Conservation (phyloP, 306 rosid genomes). For the Trifolium subterraneum region DNA sequence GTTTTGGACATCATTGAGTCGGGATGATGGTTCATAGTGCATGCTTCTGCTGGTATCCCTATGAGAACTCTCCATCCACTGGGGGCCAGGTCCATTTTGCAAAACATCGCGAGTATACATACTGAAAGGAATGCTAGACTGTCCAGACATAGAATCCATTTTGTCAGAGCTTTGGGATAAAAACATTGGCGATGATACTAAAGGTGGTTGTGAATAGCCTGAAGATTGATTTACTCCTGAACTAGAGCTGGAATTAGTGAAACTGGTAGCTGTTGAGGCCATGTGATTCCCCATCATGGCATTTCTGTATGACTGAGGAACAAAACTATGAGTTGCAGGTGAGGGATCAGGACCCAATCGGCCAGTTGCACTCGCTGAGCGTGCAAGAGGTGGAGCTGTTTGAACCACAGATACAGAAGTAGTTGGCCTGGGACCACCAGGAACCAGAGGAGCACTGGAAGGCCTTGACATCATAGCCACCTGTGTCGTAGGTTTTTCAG, state of each 20-base stretch:
- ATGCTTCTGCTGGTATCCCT: slow-evolving; percentile 62
- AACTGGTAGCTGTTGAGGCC: slow-evolving; percentile 57
- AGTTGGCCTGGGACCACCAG: slow-evolving; percentile 76
- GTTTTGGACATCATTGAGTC: slow-evolving; percentile 59
- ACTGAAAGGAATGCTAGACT: slow-evolving; percentile 64
- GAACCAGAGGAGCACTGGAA: slow-evolving; percentile 86
- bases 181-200: slow-evolving; percentile 74
- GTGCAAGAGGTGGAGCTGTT: slow-evolving; percentile 75
- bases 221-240: slow-evolving; percentile 64
- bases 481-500: slow-evolving; percentile 64
- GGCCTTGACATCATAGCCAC: slow-evolving; percentile 78
- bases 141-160: slow-evolving; percentile 56
- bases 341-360: slow-evolving; percentile 92
- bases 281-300: slow-evolving; percentile 83
- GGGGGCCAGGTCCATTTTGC: slow-evolving; percentile 63
- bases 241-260: slow-evolving; percentile 57
- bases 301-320: slow-evolving; percentile 92
- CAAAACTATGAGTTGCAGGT: slow-evolving; percentile 72
- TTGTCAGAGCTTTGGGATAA: slow-evolving; percentile 64
- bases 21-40: slow-evolving; percentile 59
- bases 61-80: slow-evolving; percentile 73
- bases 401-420: slow-evolving; percentile 74
- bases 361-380: slow-evolving; percentile 88
- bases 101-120: slow-evolving; percentile 61
- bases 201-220: slow-evolving; percentile 62